Conservation (phyloP, 2,329 filamentous ascomycete genomes). For the Cladorrhinum sp. region DNA sequence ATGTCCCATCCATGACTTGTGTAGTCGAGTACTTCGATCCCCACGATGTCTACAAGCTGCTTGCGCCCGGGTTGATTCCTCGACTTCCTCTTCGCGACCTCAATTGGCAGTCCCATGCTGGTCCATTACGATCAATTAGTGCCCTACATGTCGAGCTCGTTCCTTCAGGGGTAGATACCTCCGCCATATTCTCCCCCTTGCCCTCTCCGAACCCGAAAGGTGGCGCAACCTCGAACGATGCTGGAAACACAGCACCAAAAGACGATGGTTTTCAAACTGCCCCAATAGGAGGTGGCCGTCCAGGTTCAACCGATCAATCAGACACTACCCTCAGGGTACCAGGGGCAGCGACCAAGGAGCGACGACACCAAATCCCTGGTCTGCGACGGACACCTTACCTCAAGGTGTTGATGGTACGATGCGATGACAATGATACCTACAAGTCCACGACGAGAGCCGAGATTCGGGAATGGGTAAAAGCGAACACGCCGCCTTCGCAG, state of each 20-base stretch:
- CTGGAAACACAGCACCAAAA: slow-evolving; percentile 30
- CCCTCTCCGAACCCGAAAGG: slow-evolving; percentile 33
- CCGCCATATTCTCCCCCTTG: slow-evolving; percentile 35
- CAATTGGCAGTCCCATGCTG: slow-evolving; percentile 93
- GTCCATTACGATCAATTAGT: slow-evolving; percentile 88
- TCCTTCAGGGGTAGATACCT: slow-evolving; percentile 53
- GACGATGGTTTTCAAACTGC: slow-evolving; percentile 64
- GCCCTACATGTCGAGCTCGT: slow-evolving; percentile 87
- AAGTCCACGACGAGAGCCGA: slow-evolving; percentile 74
- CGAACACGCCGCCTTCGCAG: slow-evolving; percentile 60
- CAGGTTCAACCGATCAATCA: slow-evolving; percentile 38
- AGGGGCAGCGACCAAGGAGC: slow-evolving; percentile 45
- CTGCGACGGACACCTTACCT: slow-evolving; percentile 90
- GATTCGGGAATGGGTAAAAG: slow-evolving; percentile 88
- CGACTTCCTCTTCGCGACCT: slow-evolving; percentile 85
- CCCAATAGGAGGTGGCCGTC: slow-evolving; percentile 41
- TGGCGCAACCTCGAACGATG: slow-evolving; percentile 28
- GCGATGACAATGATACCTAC: slow-evolving; percentile 94
- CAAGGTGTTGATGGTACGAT: slow-evolving; percentile 83
- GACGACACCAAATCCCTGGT: slow-evolving; percentile 92
- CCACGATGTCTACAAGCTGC: slow-evolving; percentile 77
- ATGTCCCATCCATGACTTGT: slow-evolving; percentile 11
- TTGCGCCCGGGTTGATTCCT: slow-evolving; percentile 72
- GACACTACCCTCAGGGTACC: slow-evolving; percentile 36
- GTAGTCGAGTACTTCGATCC: slow-evolving; percentile 96